These are phyloP conservation scores for Arabidopsis hybrid DNA, from an alignment of 441 rosid species.

Conservation along the genomic window DNA sequence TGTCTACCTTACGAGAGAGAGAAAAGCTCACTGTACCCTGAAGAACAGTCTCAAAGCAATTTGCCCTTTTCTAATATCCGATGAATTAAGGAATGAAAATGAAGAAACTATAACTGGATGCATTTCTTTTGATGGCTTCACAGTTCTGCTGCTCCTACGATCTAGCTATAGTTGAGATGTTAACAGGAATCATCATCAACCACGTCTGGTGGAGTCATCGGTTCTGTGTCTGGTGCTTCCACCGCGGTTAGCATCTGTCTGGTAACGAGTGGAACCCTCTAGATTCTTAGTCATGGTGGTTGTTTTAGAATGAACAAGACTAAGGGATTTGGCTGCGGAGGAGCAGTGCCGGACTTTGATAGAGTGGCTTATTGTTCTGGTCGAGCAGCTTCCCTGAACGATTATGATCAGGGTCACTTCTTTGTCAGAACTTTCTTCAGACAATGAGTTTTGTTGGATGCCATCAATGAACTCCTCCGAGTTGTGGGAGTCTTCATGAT, in stretches of 20 bases:
- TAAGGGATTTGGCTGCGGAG: slow-evolving; percentile 61
- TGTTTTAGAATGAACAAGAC: slow-evolving; percentile 31
- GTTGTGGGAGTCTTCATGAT: slow-evolving; percentile 79
- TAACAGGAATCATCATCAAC: slow-evolving; percentile 28
- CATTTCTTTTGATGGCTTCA: slow-evolving; percentile 26
- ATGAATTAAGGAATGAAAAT: slow-evolving; percentile 36
- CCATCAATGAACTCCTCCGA: slow-evolving; percentile 86
- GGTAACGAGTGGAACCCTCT: slow-evolving; percentile 41
- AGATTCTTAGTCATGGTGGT: slow-evolving; percentile 36
- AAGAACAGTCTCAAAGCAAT: slow-evolving; percentile 29
- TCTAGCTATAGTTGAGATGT: slow-evolving; percentile 41
- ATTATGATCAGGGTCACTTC: slow-evolving; percentile 67
- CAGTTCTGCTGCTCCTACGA: slow-evolving; percentile 36
- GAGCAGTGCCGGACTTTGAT: slow-evolving; percentile 75
- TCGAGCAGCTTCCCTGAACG: slow-evolving; percentile 75
- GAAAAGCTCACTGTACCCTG: slow-evolving; percentile 8
- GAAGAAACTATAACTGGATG: slow-evolving; percentile 36
- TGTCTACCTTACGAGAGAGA: background rate
- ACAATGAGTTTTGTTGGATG: slow-evolving; percentile 79
- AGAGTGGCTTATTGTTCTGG: slow-evolving; percentile 57
- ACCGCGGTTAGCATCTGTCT: slow-evolving; percentile 37
- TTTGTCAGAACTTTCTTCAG: slow-evolving; percentile 81
- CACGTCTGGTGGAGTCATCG: slow-evolving; percentile 38
- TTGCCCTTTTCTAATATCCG: slow-evolving; percentile 29
- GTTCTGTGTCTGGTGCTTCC: slow-evolving; percentile 37